Conservation (phyloP, 78 protist species). For the Trichosphaerium sp. region DNA sequence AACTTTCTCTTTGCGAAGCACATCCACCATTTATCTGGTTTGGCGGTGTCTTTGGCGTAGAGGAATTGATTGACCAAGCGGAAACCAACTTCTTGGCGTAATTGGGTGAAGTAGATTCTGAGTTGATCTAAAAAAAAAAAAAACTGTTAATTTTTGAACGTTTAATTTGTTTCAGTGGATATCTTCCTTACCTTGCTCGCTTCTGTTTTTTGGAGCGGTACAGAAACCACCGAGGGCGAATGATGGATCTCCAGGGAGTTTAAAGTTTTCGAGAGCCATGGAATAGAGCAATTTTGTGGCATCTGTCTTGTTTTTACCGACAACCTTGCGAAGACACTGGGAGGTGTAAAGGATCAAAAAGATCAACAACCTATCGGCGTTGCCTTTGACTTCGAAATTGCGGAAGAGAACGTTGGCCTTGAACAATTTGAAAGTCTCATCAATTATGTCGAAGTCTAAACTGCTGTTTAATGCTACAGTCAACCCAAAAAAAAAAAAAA, state of each 20-base stretch:
- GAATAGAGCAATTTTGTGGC: constrained; percentile 51
- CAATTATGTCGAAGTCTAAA: constrained; percentile 75
- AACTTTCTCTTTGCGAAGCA: constrained; percentile 71
- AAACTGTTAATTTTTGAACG: not conserved
- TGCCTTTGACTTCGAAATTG: constrained; percentile 75
- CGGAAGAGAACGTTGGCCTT: constrained; percentile 86
- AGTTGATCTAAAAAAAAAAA: constrained; percentile 35
- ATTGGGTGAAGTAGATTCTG: constrained; percentile 69
- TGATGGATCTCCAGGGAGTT: constrained; percentile 71
- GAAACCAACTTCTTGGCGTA: constrained; percentile 59
- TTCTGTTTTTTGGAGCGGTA: constrained; percentile 32
- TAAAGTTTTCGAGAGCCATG: constrained; percentile 55
- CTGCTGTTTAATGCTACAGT: too few species aligned
- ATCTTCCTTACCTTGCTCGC: constrained; percentile 12
- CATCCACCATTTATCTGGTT: constrained; percentile 74
- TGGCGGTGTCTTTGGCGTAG: constrained; percentile 33
- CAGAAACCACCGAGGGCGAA: constrained; percentile 64
- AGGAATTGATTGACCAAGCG: constrained; percentile 46
- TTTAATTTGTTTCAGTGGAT: not conserved
- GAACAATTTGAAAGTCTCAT: constrained; percentile 74
- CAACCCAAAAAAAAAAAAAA: too few species aligned
- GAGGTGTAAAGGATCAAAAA: constrained; percentile 75
- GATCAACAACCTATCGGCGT: constrained; percentile 81
- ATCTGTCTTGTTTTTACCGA: constrained; percentile 20
- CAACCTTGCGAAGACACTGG: constrained; percentile 61